Conservation (phyloP, 495 filamentous ascomycete genomes). For the Diplogelasinospora grovesii region DNA sequence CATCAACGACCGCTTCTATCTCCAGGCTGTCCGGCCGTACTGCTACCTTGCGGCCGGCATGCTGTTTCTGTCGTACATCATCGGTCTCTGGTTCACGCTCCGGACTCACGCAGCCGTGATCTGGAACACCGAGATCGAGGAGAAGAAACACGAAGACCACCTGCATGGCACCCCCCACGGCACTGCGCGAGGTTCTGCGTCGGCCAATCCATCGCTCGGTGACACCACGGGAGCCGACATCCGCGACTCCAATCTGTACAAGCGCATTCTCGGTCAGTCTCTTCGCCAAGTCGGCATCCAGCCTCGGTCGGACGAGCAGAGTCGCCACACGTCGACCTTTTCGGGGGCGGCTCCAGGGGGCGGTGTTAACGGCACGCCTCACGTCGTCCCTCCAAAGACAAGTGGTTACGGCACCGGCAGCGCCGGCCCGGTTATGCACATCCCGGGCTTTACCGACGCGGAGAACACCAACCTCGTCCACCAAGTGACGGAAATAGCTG, state of each 20-base stretch:
- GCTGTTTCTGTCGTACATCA: slow-evolving; percentile 88
- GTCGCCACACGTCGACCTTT: slow-evolving; percentile 41
- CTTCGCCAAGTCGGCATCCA: slow-evolving; percentile 68
- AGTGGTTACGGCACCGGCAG: slow-evolving; percentile 32
- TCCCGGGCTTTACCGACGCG: slow-evolving; percentile 66
- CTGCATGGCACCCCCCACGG: slow-evolving; percentile 23
- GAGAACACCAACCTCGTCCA: slow-evolving; percentile 75
- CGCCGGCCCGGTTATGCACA: slow-evolving; percentile 39
- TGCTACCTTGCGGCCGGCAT: slow-evolving; percentile 79
- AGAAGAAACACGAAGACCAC: slow-evolving; percentile 62
- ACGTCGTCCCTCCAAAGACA: slow-evolving; percentile 67
- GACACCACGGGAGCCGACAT: slow-evolving; percentile 47
- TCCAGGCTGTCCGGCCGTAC: slow-evolving; percentile 85
- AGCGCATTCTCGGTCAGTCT: slow-evolving; percentile 85
- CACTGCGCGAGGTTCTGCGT: slow-evolving; percentile 38
- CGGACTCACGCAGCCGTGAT: slow-evolving; percentile 95
- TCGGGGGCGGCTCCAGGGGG: slow-evolving; percentile 23
- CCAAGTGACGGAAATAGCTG: slow-evolving; percentile 84
- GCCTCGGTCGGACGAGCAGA: slow-evolving; percentile 39
- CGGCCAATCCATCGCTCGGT: slow-evolving; percentile 26
- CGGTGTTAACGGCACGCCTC: slow-evolving; percentile 42
- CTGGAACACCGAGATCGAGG: slow-evolving; percentile 82
- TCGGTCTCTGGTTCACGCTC: slow-evolving; percentile 93
- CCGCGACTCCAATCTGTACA: slow-evolving; percentile 83
- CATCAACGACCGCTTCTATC: slow-evolving; percentile 78